Percentiles rank a stretch among this genome's conserved stretches.
Conservation (phyloP, 768 basidiomycete species). For the Gymnopilus junonius region DNA sequence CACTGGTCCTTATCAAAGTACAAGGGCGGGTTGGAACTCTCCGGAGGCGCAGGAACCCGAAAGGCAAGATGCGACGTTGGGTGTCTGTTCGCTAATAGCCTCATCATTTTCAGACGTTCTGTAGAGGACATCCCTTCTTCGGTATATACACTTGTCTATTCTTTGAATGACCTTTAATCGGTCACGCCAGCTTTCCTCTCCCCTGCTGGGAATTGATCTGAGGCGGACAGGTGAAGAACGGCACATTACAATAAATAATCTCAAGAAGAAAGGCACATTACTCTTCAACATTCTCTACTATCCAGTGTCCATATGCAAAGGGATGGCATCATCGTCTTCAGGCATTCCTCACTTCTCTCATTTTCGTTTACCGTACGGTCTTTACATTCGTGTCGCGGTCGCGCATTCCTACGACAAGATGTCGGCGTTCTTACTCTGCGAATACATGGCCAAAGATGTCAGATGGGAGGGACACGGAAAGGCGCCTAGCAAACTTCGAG, state of each 20-base stretch:
- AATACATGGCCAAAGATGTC: constrained; percentile 24
- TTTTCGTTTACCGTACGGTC: neutral
- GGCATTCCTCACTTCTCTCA: neutral
- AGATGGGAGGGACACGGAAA: no score
- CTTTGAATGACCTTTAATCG: constrained; percentile 42
- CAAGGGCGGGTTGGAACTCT: constrained; percentile 43
- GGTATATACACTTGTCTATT: constrained; percentile 71
- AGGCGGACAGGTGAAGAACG: constrained; percentile 43
- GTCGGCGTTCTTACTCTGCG: constrained; percentile 21
- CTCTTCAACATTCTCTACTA: constrained; percentile 31
- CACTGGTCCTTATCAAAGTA: constrained; percentile 68
- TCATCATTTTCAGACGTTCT: constrained; percentile 46
- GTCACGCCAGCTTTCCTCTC: constrained; percentile 20
- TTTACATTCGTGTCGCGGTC: neutral
- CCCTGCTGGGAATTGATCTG: constrained; percentile 12
- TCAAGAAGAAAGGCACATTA: constrained; percentile 21
- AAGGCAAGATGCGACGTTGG: constrained; percentile 47
- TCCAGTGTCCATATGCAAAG: constrained; percentile 13
- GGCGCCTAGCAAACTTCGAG: no score
- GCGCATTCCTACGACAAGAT: constrained; percentile 7
- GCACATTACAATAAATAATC: constrained; percentile 32
- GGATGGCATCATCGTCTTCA: neutral
- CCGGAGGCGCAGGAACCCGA: constrained; percentile 63
- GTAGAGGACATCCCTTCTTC: constrained; percentile 74
- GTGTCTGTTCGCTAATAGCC: neutral